These are phyloP conservation scores for Coemansia umbellata DNA, from an alignment of 192 early-diverging fungal genomes.

Conservation along the genomic window DNA sequence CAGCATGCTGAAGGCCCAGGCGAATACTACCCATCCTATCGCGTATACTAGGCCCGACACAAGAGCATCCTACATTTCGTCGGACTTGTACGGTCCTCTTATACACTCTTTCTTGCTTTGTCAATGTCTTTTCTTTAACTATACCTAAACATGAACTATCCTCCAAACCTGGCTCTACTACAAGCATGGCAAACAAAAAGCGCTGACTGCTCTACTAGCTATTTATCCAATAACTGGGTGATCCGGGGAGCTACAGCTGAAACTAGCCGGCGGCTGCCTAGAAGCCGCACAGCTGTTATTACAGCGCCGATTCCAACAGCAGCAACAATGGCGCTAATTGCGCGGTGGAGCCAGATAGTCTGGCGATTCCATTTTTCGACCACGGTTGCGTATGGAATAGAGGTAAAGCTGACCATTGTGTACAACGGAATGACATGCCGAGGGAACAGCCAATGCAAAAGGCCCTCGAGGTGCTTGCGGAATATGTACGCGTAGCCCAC, in stretches of 20 bases:
- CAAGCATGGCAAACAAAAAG: neutral
- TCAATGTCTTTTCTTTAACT: constrained; percentile 3
- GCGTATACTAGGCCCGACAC: constrained; percentile 39
- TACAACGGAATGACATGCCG: constrained; percentile 79
- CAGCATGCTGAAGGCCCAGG: constrained; percentile 38
- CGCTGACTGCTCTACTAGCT: neutral
- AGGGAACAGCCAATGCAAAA: constrained; percentile 72
- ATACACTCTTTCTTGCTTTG: no score
- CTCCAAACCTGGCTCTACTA: no score
- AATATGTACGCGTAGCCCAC: constrained; percentile 66
- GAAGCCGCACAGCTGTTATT: constrained; percentile 4
- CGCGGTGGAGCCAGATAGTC: constrained; percentile 30
- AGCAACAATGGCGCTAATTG: constrained; percentile 3
- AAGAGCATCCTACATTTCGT: no score
- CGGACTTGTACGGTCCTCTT: no score
- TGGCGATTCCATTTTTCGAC: constrained; percentile 37
- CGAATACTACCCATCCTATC: constrained; percentile 51
- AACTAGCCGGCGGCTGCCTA: constrained; percentile 15
- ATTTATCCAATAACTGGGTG: no score
- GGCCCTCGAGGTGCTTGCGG: constrained; percentile 76
- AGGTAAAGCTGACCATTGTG: constrained; percentile 93
- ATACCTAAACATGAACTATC: constrained; percentile 1
- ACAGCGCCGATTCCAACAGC: constrained; percentile 7
- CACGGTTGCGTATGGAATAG: constrained; percentile 78
- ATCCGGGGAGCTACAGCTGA: constrained; percentile 1